These are phyloP conservation scores for Hericium coralloides DNA, from an alignment of 768 basidiomycete genomes.

Conservation along the genomic window DNA sequence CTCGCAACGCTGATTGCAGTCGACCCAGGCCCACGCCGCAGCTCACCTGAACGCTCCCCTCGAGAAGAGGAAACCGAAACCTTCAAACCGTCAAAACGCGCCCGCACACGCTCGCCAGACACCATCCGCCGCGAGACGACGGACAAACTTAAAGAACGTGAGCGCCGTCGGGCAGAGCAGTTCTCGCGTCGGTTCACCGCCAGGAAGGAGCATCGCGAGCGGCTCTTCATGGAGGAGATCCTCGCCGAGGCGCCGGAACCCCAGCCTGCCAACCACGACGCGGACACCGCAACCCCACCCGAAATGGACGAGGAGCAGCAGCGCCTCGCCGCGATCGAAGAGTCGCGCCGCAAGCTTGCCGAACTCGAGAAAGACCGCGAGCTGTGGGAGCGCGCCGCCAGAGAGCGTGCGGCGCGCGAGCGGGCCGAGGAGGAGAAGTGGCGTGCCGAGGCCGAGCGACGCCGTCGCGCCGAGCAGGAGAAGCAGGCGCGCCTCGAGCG, in stretches of 20 bases:
- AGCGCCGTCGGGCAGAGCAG: constrained; percentile 33
- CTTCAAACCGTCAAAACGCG: constrained; percentile 32
- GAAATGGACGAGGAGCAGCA: constrained; percentile 7
- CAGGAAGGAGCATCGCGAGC: background rate
- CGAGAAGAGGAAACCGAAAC: background rate
- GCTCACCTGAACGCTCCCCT: background rate
- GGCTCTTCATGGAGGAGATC: constrained; percentile 30
- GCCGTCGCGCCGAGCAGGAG: constrained; percentile 7
- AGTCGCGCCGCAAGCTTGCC: constrained; percentile 58
- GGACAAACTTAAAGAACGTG: constrained; percentile 29
- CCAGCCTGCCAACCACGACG: background rate
- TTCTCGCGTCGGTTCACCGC: constrained; percentile 24
- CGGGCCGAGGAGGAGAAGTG: constrained; percentile 20
- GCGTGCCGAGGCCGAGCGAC: constrained; percentile 17
- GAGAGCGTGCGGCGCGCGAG: constrained; percentile 15
- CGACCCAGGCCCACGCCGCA: background rate
- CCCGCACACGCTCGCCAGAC: constrained; percentile 40
- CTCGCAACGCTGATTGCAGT: background rate
- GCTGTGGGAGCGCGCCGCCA: constrained; percentile 49
- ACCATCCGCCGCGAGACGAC: constrained; percentile 29
- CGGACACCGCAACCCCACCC: too few relatives aligned
- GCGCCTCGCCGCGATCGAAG: constrained; percentile 39
- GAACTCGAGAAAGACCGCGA: constrained; percentile 59
- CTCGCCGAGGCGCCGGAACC: constrained; percentile 14
- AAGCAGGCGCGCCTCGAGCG: constrained; percentile 24